Base-by-base conservation (phyloP, 192 early-diverging fungal genomes). In the Haplosporangium gracile region DNA sequence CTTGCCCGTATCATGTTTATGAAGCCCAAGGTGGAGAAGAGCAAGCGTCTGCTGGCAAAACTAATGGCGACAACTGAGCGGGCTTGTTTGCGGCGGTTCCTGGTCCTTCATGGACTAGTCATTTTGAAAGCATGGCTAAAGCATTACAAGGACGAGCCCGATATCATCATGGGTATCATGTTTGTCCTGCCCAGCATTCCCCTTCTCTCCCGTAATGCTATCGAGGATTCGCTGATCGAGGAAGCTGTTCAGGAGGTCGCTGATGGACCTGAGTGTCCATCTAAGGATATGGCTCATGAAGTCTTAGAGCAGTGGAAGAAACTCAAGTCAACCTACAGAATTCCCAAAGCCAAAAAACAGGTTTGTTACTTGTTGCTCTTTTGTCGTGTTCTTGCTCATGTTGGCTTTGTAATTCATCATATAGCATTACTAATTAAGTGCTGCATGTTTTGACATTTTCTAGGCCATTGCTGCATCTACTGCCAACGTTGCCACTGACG, bases 221-320 rank as follows among this genome's bases (percentile, higher is more conserved):
- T 98, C 29, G 93, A 95, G 42, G 97, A 96, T 57, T 93, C 90
- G 42, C 89, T 94, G 15, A 88, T 99, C 74, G 94, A 96, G 76
- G 94, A 93, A 15, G 86, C 91, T 15, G 85, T 98, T 13, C 76
- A 86, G 11, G 91, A 89, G 74, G 74, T 94, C 13, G 88, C 87
- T 0, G 88, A 91, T 1, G 75, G 89, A 11, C 86, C 88, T 9
- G 88, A 94, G 51, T 78, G 88, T 49, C 80, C 89, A 5, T 89
- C 92, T 22, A 83, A 88, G 11, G 76, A 82, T 34, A 72, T 90
- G 45, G 93, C 93, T 6, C 74, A 90, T 38, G 90, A 91, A 10
- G 76, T 94, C 36, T 45, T 92, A 34, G 82, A 70, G 0, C 85
- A 91, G 26, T 94, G 93, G 93, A 80, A 87, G 22, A 73, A 86